A percentile compares a stretch with the other conserved stretches of the same genome.
phyloP scores from a whole-genome alignment of 257 asterid species.

The Solanum raphanifolium region DNA sequence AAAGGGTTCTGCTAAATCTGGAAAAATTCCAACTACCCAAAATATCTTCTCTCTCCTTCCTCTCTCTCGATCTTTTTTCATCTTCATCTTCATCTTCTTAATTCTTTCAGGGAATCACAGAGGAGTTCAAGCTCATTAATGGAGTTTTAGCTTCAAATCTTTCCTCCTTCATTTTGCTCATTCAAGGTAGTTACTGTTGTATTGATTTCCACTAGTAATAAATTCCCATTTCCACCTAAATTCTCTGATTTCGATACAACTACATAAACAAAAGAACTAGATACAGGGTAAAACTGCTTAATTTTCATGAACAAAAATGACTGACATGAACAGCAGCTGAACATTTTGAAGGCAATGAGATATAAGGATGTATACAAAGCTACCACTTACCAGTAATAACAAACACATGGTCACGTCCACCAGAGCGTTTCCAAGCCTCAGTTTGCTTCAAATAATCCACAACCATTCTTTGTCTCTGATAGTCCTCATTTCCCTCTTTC shows the following conservation, averaged over 20 bases:
- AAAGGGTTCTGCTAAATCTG: background rate
- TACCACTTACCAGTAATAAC: constrained; percentile 65
- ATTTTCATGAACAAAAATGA: background rate
- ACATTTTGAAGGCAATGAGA: background rate
- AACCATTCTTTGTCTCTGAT: constrained; percentile 64
- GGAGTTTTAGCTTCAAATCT: background rate
- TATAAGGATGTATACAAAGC: background rate
- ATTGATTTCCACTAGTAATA: background rate
- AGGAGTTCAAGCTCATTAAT: background rate
- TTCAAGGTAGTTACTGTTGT: background rate
- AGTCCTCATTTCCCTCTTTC: constrained; percentile 81
- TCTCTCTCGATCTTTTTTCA: background rate
- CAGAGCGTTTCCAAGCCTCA: constrained; percentile 80
- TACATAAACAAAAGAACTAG: background rate
- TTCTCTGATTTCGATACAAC: background rate
- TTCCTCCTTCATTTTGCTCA: background rate
- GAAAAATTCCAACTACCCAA: background rate
- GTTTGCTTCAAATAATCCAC: constrained; percentile 58
- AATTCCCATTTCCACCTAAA: background rate
- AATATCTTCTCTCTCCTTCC: background rate
- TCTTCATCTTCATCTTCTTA: background rate
- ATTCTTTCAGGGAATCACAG: background rate
- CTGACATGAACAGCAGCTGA: background rate
- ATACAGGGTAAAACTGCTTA: background rate
- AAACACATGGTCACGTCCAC: constrained; percentile 90